phyloP scores from a whole-genome alignment of 495 filamentous ascomycete genomes.

The Trichoderma gamsii region DNA sequence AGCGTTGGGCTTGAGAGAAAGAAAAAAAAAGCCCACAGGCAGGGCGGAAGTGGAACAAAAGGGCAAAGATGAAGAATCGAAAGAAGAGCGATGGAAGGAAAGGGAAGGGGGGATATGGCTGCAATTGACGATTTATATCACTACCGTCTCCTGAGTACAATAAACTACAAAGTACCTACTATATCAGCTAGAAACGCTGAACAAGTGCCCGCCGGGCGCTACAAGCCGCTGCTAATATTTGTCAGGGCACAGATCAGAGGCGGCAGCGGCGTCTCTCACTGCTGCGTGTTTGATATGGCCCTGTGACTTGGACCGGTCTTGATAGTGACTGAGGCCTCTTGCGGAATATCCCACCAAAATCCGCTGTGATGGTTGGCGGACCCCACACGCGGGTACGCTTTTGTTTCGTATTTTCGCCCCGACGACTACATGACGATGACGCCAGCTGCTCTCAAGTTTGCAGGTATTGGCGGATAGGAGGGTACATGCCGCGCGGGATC shows the following conservation, averaged over 20 bases:
- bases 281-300: neutral
- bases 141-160: neutral
- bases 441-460: neutral
- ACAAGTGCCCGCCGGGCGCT: neutral
- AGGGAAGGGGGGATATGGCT: neutral
- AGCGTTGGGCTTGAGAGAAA: neutral
- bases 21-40: neutral
- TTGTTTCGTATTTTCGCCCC: neutral
- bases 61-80: neutral
- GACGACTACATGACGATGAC: neutral
- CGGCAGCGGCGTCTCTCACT: neutral
- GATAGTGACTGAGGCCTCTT: slow-evolving; percentile 10
- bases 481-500: neutral
- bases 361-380: neutral
- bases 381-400: neutral
- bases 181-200: slow-evolving; percentile 1
- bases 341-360: neutral
- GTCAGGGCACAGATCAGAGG: neutral
- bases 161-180: neutral
- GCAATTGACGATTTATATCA: neutral
- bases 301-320: neutral
- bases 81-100: neutral
- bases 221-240: neutral
- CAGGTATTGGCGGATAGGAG: neutral
- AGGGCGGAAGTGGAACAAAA: neutral